A percentile compares a stretch with the other conserved stretches of the same genome.
Conservation (phyloP, 2,329 filamentous ascomycete genomes). For the Aureobasidium pullulans region DNA sequence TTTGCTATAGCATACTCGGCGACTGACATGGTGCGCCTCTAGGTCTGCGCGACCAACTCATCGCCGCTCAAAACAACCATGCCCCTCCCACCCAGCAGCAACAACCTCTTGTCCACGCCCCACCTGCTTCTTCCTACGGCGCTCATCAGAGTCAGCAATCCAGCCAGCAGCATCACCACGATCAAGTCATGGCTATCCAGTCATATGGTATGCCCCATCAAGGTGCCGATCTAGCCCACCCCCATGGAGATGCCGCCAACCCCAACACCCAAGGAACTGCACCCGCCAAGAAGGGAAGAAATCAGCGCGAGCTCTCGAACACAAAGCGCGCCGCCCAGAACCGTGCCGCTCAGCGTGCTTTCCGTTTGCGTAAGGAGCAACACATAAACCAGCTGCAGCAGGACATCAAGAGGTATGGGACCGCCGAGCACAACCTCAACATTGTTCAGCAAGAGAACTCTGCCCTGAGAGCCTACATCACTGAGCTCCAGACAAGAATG, state of each 20-base stretch:
- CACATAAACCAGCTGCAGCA: conserved; percentile 98
- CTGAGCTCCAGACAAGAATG: conserved; percentile 78
- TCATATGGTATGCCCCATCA: conserved; percentile 3
- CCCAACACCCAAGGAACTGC: conserved; percentile 23
- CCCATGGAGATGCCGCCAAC: neutral
- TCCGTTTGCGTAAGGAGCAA: conserved; percentile 93
- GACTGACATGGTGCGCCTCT: conserved; percentile 16
- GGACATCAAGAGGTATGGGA: conserved; percentile 73
- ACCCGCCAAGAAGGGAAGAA: conserved; percentile 63
- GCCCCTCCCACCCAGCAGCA: conserved; percentile 21
- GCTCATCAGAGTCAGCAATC: conserved; percentile 30
- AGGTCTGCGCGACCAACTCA: conserved; percentile 58
- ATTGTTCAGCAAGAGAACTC: conserved; percentile 83
- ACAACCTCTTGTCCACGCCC: conserved; percentile 31
- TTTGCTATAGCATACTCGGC: neutral
- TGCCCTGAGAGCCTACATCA: conserved; percentile 82
- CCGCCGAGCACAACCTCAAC: conserved; percentile 71
- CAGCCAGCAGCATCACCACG: conserved; percentile 29
- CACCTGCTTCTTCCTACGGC: conserved; percentile 30
- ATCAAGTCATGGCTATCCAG: conserved; percentile 15
- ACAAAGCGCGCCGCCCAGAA: conserved; percentile 97
- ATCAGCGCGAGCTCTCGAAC: conserved; percentile 76
- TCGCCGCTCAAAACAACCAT: conserved; percentile 45
- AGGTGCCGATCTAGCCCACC: neutral
- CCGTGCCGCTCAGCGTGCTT: conserved; percentile 91